Percentiles rank a stretch among this genome's conserved stretches.
Evolutionary conservation across 352 stramenopile species (phyloP).

Genomic region (Globisporangium rhizosaccharum): DNA sequence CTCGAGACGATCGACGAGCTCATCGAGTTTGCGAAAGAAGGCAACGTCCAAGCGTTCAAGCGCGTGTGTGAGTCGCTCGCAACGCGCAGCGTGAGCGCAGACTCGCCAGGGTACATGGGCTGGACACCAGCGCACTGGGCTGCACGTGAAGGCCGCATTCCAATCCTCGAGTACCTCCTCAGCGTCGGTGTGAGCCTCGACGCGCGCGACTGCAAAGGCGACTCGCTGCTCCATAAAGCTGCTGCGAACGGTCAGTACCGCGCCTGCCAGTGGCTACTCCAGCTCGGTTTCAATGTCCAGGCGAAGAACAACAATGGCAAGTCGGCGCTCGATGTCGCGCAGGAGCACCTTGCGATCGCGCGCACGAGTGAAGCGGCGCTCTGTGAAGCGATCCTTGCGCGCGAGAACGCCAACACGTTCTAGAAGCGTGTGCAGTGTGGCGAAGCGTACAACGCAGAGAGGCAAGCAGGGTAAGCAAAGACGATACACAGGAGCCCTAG

Average conservation of each 20-base stretch:
- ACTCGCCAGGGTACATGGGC: slow-evolving; percentile 59
- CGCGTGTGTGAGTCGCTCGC: slow-evolving; percentile 33
- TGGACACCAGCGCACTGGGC: slow-evolving; percentile 78
- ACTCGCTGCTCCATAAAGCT: slow-evolving; percentile 70
- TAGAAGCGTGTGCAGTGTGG: slow-evolving; percentile 2
- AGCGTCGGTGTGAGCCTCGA: slow-evolving; percentile 49
- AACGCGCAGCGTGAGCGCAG: slow-evolving; percentile 34
- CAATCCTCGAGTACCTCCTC: slow-evolving; percentile 57
- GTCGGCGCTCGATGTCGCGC: slow-evolving; percentile 55
- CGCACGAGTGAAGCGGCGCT: slow-evolving; percentile 33
- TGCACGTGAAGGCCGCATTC: slow-evolving; percentile 52
- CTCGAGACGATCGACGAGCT: slow-evolving; percentile 53
- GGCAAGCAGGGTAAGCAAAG: neutral
- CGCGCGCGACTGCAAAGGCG: slow-evolving; percentile 53
- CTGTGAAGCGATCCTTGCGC: slow-evolving; percentile 48
- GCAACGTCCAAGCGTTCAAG: slow-evolving; percentile 44
- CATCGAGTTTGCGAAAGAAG: slow-evolving; percentile 58
- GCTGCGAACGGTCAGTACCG: slow-evolving; percentile 65
- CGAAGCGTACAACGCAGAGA: neutral
- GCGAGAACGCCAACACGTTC: slow-evolving; percentile 33
- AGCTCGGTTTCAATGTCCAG: slow-evolving; percentile 59
- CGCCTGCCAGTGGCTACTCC: slow-evolving; percentile 60
- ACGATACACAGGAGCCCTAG: too few species aligned
- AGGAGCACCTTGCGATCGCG: slow-evolving; percentile 33
- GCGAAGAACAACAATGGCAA: slow-evolving; percentile 61